Evolutionary conservation across 495 filamentous ascomycete genomes (phyloP).

Genomic region (Hyaloscypha bicolor): DNA sequence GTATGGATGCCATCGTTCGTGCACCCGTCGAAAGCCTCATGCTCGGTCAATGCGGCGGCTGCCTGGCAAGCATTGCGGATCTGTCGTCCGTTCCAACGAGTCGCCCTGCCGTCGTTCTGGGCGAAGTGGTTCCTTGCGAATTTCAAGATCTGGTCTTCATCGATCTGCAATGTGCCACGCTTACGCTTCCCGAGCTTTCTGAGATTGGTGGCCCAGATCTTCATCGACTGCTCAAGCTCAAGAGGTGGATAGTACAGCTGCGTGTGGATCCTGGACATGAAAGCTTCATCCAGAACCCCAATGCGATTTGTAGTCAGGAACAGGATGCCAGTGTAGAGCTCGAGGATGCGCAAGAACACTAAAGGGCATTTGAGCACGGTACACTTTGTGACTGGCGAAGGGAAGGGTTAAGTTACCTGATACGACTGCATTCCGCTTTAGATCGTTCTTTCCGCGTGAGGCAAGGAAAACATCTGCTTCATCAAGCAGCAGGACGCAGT

Average conservation of each 20-base stretch:
- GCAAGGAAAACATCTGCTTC: constrained; percentile 61
- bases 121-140: not conserved
- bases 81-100: constrained; percentile 48
- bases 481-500: constrained; percentile 54
- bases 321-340: constrained; percentile 42
- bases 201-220: constrained; percentile 32
- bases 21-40: too few species aligned
- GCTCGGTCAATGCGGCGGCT: constrained; percentile 21
- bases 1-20: too few species aligned
- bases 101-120: not conserved
- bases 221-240: constrained; percentile 24
- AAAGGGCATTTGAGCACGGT: not conserved
- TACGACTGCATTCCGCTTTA: constrained; percentile 68
- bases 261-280: constrained; percentile 47
- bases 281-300: constrained; percentile 44
- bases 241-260: constrained; percentile 45
- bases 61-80: constrained; percentile 49
- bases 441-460: constrained; percentile 38
- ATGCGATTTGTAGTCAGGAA: constrained; percentile 57
- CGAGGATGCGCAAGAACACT: constrained; percentile 38
- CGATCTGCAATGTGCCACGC: not conserved
- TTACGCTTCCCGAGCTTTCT: constrained; percentile 4
- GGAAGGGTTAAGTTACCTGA: constrained; percentile 54
- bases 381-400: too few species aligned
- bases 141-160: not conserved